Evolutionary conservation across 768 basidiomycete species (phyloP), one percentile per base, ranked within the genome.

Genomic region (Leccinum broughii): DNA sequence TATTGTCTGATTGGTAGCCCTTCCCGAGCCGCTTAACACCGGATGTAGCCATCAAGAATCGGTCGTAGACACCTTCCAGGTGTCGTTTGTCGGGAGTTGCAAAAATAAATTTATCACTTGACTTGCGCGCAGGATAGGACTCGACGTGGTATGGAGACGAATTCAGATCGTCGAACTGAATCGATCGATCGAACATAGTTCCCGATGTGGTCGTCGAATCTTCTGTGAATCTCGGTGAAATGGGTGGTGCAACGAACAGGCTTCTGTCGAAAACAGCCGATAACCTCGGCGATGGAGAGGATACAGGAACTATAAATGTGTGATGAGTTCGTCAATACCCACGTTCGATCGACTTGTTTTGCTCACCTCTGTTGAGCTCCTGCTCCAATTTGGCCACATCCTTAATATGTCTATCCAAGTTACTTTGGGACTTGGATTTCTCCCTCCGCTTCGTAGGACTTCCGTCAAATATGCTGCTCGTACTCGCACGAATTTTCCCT

Each of bases 1-100:
- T 57, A 62, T 82, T 83, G 55, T 90, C 84, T 2, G 89, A 92
- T 72, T 93, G 89, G 66, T 93, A 92, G 7, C 92, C 91, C 67
- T 84, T 86, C 4, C 92, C 92, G 8, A 89, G 75, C 30, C 90
- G 88, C 68, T 87, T 92, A 44, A 93, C 90, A 28, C 88, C 88
- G 2, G 86, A 83, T 1, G 89, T 90, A 11, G 90, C 87, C 88
- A 92, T 89, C 30, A 93, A 78, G 77, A 92, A 88, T 46, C 88
- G 84, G 64, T 93, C 92, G 62, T 93, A 93, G 17, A 89, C 87
- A 57, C 84, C 84, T 75, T 92, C 90, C 28, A 89, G 68, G 51
- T 81, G 83, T 46, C 81, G 85, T 59, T 77, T 83, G 58, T 80
- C 80, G 0, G 88, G 86, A 0, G 86, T 81, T 59, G 87, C 84